phyloP scores from a whole-genome alignment of 176 grass and related monocot species.

The Neostapfia colusana region DNA sequence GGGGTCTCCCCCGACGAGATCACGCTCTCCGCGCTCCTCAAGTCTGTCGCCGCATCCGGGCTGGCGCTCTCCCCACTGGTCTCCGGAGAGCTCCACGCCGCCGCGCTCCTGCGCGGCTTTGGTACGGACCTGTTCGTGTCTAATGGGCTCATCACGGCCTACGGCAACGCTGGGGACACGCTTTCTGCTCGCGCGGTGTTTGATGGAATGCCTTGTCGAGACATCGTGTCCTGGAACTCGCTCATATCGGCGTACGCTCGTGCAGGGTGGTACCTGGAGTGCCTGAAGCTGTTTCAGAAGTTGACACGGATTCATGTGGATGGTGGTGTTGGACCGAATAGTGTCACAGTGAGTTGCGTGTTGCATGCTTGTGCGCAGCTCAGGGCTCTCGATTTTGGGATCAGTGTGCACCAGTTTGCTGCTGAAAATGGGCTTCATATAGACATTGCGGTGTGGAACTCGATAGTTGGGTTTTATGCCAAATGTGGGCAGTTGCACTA shows the following conservation, averaged over 20 bases:
- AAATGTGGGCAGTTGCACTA: slow-evolving; percentile 61
- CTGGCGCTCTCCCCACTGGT: slow-evolving; percentile 28
- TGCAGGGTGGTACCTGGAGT: slow-evolving; percentile 40
- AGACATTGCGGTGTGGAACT: slow-evolving; percentile 53
- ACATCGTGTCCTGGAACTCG: slow-evolving; percentile 69
- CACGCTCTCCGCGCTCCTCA: slow-evolving; percentile 65
- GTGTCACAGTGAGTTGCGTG: slow-evolving; percentile 41
- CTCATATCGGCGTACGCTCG: slow-evolving; percentile 48
- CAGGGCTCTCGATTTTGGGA: slow-evolving; percentile 51
- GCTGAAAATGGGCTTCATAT: slow-evolving; percentile 41
- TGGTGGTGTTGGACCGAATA: slow-evolving; percentile 32
- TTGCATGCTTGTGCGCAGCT: slow-evolving; percentile 68
- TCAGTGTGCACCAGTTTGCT: slow-evolving; percentile 48
- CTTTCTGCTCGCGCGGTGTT: slow-evolving; percentile 46
- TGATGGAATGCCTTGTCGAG: slow-evolving; percentile 48
- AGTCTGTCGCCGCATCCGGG: slow-evolving; percentile 49
- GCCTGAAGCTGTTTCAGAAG: slow-evolving; percentile 49
- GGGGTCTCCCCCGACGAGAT: slow-evolving; percentile 50
- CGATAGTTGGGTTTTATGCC: slow-evolving; percentile 58
- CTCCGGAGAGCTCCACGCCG: slow-evolving; percentile 45
- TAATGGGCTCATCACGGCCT: slow-evolving; percentile 58
- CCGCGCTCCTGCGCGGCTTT: slow-evolving; percentile 42
- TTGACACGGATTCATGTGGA: slow-evolving; percentile 5
- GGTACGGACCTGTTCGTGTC: slow-evolving; percentile 52
- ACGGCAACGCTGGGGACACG: slow-evolving; percentile 36